Evolutionary conservation across 768 basidiomycete species (phyloP), one percentile per base, ranked within the genome.

Genomic region (Tephrocybe sp.): DNA sequence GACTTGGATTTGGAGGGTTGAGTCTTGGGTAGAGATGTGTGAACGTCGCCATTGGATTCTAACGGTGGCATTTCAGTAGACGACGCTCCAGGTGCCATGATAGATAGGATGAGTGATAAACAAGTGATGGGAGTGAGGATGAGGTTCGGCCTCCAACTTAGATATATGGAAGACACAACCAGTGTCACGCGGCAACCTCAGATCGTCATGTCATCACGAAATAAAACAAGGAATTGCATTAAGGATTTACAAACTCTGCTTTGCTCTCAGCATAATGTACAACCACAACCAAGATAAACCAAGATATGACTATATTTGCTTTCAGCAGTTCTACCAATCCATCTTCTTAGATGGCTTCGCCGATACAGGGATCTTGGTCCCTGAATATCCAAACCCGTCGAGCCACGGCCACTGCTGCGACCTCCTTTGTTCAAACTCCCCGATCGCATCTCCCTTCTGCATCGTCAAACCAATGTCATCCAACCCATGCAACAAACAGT

Each of bases 391-490:
- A 55, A 96, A 90, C 30, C 96, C 97, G 64, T 99, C 92, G 66
- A 98, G 71, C 97, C 97, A 99, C 4, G 97, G 90, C 93, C 94
- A 98, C 51, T 73, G 66, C 62, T 82, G 73, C 23, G 84, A 88
- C 58, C 97, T 71, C 61, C 79, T 80, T 62, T 78, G 63, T 78
- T 99, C 97, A 61, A 98, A 99, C 37, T 68, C 59, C 53, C 78
- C 74, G 57, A 99, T 97, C n/a, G 77, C 67, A 9, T 72, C 72
- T 26, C 76, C 84, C 65, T 85, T 86, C 68, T 91, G 85, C 75
- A 99, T 74, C 38, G 97, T 99, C 69, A 99, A 74, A 37, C 88
- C 94, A 56, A 99, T 96, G 63, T 98, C 97, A 67, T 99, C 97
- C 58, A 98, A 73, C 26, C 97, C 97, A 62, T 99, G 94, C 70